Base-by-base conservation (phyloP, 306 rosid genomes). In the Corylus americana region DNA sequence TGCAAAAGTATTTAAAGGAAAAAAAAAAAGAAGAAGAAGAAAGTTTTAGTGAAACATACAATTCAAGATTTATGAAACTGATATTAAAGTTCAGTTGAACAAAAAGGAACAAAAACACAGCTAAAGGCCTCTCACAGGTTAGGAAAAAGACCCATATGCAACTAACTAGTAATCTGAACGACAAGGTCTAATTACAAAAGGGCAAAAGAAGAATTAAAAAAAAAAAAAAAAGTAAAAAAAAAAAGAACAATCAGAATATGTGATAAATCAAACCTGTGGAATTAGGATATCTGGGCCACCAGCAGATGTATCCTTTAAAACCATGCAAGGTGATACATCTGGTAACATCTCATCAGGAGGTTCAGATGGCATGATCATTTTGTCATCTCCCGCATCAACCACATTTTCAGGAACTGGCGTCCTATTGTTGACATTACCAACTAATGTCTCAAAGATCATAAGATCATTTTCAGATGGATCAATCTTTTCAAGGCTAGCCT, bases 261-360 rank as follows among this genome's bases (percentile, higher is more conserved):
- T 29, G 20, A 73, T 73, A 85, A 82, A 83, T 74, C 86, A 70
- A 79, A 89, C 97, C 97, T 91, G 87, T 55, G 81, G 84, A 61
- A 79, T 50, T 76, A 75, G 87, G 54, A 35, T 78, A 78, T 87
- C 86, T 62, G 71, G 79, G 73, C 75, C 88, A 72, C 79, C 81
- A 49, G 64, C 35, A 59, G 71, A 31, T n/a, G 78, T 44, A 75
- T 58, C 87, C 70, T 80, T 81, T 37, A 70, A 80, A 48, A 39
- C 61, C 20, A 75, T 61, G 66, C 49, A 57, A 58, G 89, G 70
- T n/a, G 90, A 81, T 64, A 73, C 61, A 78, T 87, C 89, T 8
- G 80, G 83, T 80, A 79, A 83, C 66, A 78, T 79, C 53, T 55
- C 78, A 47, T 87, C 89, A 7, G 83, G 57, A 77, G 79, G 70